Conservation (phyloP, 306 rosid species). For the Clitoria ternatea region DNA sequence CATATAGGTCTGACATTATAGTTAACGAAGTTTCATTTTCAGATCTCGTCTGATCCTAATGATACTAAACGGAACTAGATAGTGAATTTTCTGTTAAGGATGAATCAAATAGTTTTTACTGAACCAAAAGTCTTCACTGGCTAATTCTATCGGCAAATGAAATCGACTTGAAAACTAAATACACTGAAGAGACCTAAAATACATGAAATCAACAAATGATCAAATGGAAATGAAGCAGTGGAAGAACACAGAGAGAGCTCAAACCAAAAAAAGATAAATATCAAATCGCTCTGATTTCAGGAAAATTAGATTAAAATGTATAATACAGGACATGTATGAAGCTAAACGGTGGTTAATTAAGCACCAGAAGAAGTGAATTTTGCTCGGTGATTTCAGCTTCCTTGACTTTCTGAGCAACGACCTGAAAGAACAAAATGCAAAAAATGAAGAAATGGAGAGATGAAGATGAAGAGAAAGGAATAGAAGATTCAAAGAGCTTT, state of each 20-base stretch:
- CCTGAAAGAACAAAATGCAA: constrained; percentile 46
- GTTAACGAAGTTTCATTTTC: background rate
- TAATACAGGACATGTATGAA: constrained; percentile 22
- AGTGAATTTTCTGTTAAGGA: background rate
- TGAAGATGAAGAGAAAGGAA: constrained; percentile 17
- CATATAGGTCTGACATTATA: background rate
- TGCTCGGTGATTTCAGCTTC: constrained; percentile 94
- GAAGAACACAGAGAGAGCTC: background rate
- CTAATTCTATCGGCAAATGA: background rate
- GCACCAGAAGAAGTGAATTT: constrained; percentile 95
- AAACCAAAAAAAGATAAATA: background rate
- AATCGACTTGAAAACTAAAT: background rate
- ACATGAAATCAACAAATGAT: background rate
- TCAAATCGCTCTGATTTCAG: background rate
- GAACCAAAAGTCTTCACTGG: background rate
- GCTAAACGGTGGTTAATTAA: background rate
- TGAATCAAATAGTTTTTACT: background rate
- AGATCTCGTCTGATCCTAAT: background rate
- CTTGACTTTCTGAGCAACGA: constrained; percentile 78
- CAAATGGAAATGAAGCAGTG: constrained; percentile 11
- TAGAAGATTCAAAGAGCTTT: background rate
- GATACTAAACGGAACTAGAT: background rate
- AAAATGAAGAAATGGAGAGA: constrained; percentile 2
- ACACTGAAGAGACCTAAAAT: constrained; percentile 13
- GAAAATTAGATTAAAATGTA: background rate